Conservation (phyloP, 2,329 filamentous ascomycete species). For the Metarhizium anisopliae region DNA sequence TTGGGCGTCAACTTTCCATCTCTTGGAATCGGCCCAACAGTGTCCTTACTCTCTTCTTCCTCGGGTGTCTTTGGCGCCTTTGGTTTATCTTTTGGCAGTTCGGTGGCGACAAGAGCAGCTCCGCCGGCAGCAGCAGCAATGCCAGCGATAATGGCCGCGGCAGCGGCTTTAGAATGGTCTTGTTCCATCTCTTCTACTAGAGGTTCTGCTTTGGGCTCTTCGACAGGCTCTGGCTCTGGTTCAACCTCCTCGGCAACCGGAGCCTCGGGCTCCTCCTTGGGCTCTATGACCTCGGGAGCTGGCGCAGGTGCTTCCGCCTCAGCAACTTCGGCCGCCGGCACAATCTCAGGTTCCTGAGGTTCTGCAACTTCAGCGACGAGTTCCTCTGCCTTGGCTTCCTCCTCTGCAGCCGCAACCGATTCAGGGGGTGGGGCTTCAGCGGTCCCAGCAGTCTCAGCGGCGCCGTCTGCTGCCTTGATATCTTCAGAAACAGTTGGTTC, state of each 20-base stretch:
- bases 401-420: not conserved
- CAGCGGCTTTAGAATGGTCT: not conserved
- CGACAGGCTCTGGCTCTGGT: not conserved
- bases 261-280: not conserved
- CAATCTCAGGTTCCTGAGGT: not conserved
- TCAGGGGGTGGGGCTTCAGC: not conserved
- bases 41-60: conserved; percentile 30
- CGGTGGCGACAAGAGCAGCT: conserved; percentile 4
- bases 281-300: not conserved
- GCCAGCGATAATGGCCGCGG: not conserved
- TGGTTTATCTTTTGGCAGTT: not conserved
- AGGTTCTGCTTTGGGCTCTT: not conserved
- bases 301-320: not conserved
- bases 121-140: conserved; percentile 1
- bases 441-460: not conserved
- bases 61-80: conserved; percentile 10
- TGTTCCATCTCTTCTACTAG: not conserved
- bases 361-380: conserved; percentile 1
- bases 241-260: not conserved
- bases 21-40: conserved; percentile 26
- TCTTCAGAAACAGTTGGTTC: not conserved
- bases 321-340: not conserved
- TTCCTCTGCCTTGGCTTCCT: not conserved
- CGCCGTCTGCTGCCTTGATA: not conserved
- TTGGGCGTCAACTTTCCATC: conserved; percentile 22